A percentile compares a stretch with the other conserved stretches of the same genome.
These are phyloP conservation scores for Ustanciosporium gigantosporum DNA, from an alignment of 1,284 basidiomycete species.

Conservation along the genomic window DNA sequence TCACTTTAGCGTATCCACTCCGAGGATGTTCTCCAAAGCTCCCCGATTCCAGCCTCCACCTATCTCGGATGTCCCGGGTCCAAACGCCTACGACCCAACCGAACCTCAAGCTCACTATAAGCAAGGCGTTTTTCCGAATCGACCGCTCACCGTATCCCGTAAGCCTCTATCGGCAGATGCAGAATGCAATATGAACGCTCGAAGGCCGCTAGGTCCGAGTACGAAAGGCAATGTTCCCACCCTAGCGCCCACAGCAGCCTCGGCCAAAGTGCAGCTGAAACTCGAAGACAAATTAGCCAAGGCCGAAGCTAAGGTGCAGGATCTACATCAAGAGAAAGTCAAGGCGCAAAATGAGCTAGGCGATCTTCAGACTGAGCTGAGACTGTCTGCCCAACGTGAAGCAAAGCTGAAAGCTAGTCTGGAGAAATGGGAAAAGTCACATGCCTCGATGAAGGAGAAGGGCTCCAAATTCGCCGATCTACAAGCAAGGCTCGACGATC, in stretches of 20 bases:
- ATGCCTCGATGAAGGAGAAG: constrained; percentile 31
- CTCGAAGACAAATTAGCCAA: constrained; percentile 23
- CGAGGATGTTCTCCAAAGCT: no score
- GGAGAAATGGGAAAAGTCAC: constrained; percentile 33
- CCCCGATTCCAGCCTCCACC: no score
- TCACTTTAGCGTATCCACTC: no score
- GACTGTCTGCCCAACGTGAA: constrained; percentile 33
- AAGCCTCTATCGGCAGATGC: neutral
- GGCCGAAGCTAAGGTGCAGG: constrained; percentile 18
- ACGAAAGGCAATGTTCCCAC: constrained; percentile 16
- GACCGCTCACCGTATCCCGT: no score
- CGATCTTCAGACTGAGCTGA: constrained; percentile 34
- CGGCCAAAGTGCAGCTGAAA: constrained; percentile 16
- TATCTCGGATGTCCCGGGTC: no score
- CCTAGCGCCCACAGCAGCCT: constrained; percentile 1
- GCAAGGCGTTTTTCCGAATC: no score
- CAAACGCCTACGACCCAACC: no score
- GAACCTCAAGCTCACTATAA: no score
- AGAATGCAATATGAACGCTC: constrained; percentile 1
- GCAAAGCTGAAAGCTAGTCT: constrained; percentile 29
- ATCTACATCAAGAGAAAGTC: constrained; percentile 21
- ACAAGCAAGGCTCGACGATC: constrained; percentile 22
- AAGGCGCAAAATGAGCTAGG: constrained; percentile 23
- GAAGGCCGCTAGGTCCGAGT: constrained; percentile 23
- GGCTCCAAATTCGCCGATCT: constrained; percentile 17